phyloP scores from a whole-genome alignment of 2,329 filamentous ascomycete species.

The Neonectria hederae region DNA sequence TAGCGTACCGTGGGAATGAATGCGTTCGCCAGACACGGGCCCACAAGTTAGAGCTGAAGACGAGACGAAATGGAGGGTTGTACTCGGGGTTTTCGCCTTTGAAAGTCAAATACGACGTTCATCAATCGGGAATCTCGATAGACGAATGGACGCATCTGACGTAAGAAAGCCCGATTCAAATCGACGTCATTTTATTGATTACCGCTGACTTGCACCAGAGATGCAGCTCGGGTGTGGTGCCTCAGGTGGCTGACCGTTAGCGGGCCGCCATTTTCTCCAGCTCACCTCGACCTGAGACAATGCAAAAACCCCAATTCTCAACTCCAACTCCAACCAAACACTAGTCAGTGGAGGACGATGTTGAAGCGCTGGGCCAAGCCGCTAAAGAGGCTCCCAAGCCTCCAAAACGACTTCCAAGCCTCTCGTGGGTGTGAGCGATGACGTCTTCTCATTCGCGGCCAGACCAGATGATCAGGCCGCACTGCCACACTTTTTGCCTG shows the following conservation, averaged over 20 bases:
- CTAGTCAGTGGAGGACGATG: neutral
- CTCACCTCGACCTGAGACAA: neutral
- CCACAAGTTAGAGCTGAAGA: neutral
- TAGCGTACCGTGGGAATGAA: neutral
- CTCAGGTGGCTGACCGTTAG: neutral
- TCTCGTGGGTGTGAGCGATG: neutral
- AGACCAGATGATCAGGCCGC: neutral
- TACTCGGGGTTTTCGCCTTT: neutral
- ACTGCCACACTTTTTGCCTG: neutral
- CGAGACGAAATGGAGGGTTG: neutral
- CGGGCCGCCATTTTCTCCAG: neutral
- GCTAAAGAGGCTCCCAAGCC: neutral
- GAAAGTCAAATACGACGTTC: neutral
- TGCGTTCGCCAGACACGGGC: neutral
- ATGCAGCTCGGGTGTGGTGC: neutral
- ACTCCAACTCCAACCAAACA: neutral
- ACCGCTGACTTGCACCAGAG: neutral
- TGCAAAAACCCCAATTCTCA: neutral
- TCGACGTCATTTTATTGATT: neutral
- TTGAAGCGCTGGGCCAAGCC: neutral
- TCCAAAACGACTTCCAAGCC: neutral
- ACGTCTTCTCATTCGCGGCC: neutral
- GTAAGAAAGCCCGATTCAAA: neutral
- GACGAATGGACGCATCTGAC: neutral
- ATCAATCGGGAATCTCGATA: constrained; percentile 7